phyloP scores from a whole-genome alignment of 164 flowering plant genomes.

The Euptelea pleiosperma region DNA sequence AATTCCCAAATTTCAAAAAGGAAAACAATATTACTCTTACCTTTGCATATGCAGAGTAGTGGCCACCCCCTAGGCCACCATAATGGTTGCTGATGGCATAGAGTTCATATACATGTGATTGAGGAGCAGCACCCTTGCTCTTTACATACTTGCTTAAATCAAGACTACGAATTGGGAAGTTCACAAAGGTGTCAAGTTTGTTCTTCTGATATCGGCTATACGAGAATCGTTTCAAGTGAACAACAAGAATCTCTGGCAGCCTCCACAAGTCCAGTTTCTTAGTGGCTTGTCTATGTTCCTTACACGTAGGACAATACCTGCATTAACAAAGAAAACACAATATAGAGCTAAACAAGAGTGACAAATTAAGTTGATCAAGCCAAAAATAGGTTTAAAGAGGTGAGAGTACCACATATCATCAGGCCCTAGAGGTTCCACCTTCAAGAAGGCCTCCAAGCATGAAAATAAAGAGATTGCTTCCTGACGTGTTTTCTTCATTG shows the following conservation, averaged over 20 bases:
- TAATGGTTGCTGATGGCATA: conserved; percentile 97
- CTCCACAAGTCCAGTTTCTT: conserved; percentile 97
- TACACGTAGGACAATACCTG: conserved; percentile 96
- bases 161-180: conserved; percentile 78
- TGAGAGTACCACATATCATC: conserved; percentile 88
- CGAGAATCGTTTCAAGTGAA: conserved; percentile 92
- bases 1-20: not conserved
- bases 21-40: conserved; percentile 30
- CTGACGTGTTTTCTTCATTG: conserved; percentile 65
- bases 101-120: conserved; percentile 63
- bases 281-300: conserved; percentile 88
- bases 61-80: conserved; percentile 98
- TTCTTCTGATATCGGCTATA: conserved; percentile 79
- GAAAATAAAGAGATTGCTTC: conserved; percentile 86
- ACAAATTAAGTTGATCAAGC: not conserved
- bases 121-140: conserved; percentile 35
- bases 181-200: conserved; percentile 87
- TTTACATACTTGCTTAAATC: conserved; percentile 79
- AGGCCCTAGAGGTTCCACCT: conserved; percentile 94
- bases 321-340: conserved; percentile 15
- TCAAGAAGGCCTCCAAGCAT: conserved; percentile 91
- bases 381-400: not conserved
- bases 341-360: not conserved
- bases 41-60: conserved; percentile 93
- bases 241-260: conserved; percentile 85